phyloP scores from a whole-genome alignment of 2,329 filamentous ascomycete species.

The Nannizziopsis barbatae region DNA sequence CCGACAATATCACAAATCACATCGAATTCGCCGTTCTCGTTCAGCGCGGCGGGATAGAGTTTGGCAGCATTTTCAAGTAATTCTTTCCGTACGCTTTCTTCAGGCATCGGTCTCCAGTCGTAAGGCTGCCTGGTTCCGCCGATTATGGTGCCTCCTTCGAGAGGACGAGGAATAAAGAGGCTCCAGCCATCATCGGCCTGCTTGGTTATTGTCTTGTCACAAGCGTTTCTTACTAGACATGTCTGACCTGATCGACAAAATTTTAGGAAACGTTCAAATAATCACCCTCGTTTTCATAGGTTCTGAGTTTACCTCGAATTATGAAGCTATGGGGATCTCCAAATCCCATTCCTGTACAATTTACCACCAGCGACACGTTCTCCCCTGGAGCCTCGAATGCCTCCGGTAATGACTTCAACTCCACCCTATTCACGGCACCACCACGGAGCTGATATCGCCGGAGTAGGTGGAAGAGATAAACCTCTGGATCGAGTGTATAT shows the following conservation, averaged over 20 bases:
- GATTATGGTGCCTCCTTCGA: constrained; percentile 53
- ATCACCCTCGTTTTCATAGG: background rate
- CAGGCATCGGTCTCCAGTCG: constrained; percentile 45
- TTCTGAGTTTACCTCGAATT: constrained; percentile 28
- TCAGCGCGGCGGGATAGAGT: constrained; percentile 32
- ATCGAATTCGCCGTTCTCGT: constrained; percentile 29
- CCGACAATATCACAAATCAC: constrained; percentile 39
- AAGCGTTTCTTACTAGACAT: constrained; percentile 37
- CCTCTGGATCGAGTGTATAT: constrained; percentile 35
- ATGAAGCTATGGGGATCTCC: constrained; percentile 34
- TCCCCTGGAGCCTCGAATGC: constrained; percentile 29
- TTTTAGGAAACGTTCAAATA: background rate
- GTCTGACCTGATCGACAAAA: constrained; percentile 31
- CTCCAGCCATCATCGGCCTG: constrained; percentile 55
- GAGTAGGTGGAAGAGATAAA: constrained; percentile 35
- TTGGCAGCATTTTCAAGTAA: constrained; percentile 38
- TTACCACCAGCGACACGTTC: constrained; percentile 31
- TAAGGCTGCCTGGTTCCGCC: constrained; percentile 54
- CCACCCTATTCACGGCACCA: constrained; percentile 21
- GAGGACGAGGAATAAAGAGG: constrained; percentile 51
- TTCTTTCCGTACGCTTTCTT: constrained; percentile 35
- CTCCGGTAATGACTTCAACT: constrained; percentile 21
- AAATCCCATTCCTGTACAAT: constrained; percentile 38
- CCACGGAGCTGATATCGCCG: constrained; percentile 32
- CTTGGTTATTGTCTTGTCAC: constrained; percentile 43